phyloP scores from a whole-genome alignment of 202 grass and related monocot species.

The Hordeum pubiflorum region DNA sequence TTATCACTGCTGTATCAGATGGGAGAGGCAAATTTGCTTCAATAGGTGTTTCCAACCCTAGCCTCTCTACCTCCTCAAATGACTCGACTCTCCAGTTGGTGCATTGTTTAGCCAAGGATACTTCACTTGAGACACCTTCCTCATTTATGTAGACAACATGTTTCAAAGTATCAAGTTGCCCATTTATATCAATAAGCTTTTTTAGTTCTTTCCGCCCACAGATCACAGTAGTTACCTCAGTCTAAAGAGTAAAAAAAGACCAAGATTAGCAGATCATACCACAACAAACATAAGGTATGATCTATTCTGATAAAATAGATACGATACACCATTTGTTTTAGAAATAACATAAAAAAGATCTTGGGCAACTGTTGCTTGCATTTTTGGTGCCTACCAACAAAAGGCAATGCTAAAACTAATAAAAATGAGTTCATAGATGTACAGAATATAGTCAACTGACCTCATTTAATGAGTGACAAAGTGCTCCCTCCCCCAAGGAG shows the following conservation, averaged over 20 bases:
- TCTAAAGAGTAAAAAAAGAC: constrained; percentile 49
- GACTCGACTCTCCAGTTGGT: constrained; percentile 60
- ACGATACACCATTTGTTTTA: neutral
- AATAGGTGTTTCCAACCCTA: constrained; percentile 56
- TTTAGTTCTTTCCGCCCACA: constrained; percentile 87
- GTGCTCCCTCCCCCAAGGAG: constrained; percentile 76
- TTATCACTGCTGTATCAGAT: constrained; percentile 80
- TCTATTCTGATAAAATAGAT: neutral
- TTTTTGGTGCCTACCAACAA: neutral
- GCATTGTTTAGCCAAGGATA: constrained; percentile 64
- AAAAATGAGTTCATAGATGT: neutral
- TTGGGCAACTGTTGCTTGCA: neutral
- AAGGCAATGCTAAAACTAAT: neutral
- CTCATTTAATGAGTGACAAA: constrained; percentile 96
- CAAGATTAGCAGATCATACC: constrained; percentile 4
- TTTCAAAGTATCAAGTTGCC: constrained; percentile 75
- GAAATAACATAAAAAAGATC: neutral
- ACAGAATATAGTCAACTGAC: constrained; percentile 28
- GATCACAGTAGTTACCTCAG: constrained; percentile 76
- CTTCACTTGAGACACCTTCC: constrained; percentile 59
- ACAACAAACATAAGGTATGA: neutral
- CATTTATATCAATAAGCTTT: constrained; percentile 79
- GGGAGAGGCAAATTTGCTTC: constrained; percentile 55
- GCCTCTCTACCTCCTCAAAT: constrained; percentile 72
- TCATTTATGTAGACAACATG: constrained; percentile 82